Evolutionary conservation across 2,329 filamentous ascomycete species (phyloP).

Genomic region (Plectosphaerella cucumerina): DNA sequence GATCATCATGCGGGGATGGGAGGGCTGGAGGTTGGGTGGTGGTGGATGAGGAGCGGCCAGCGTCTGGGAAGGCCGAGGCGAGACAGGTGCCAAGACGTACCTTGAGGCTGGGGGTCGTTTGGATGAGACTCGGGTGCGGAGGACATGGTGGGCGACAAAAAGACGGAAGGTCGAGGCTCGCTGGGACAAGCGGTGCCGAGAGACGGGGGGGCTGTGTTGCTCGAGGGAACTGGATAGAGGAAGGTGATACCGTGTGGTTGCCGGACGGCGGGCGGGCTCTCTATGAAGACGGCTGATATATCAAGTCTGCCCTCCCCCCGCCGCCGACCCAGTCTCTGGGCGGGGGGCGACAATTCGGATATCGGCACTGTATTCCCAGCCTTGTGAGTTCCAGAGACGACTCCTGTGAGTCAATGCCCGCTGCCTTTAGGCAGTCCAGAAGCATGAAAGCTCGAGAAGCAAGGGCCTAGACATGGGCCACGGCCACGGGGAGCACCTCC

Average conservation of each 20-base stretch:
- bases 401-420: too few species aligned
- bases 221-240: neutral
- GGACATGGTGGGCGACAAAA: neutral
- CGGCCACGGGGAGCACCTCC: too few species aligned
- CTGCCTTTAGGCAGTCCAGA: too few species aligned
- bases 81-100: conserved; percentile 1
- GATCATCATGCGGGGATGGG: too few species aligned
- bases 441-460: too few species aligned
- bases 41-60: too few species aligned
- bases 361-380: too few species aligned
- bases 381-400: too few species aligned
- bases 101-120: neutral
- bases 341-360: too few species aligned
- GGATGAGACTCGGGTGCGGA: neutral
- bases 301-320: neutral
- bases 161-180: neutral
- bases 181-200: neutral
- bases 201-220: neutral
- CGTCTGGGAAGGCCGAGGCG: neutral
- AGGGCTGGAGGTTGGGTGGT: neutral
- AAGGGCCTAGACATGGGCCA: too few species aligned
- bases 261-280: neutral
- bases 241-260: too few species aligned
- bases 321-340: too few species aligned
- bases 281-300: conserved; percentile 1